A percentile compares a stretch with the other conserved stretches of the same genome.
Conservation (phyloP, 192 early-diverging fungal species). For the Backusella psychrophila region DNA sequence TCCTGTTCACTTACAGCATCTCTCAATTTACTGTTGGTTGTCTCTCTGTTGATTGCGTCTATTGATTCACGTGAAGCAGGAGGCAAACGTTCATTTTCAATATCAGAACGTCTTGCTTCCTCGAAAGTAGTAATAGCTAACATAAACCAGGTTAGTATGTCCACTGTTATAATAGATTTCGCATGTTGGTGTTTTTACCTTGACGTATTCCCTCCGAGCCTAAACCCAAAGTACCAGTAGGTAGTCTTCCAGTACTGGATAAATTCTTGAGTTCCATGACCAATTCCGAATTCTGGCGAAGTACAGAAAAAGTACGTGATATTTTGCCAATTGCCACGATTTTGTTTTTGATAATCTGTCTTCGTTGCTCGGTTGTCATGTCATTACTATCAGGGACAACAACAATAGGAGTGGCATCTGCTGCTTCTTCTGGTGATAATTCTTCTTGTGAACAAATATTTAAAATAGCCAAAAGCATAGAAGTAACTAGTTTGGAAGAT, state of each 20-base stretch:
- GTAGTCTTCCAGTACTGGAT: slow-evolving; percentile 75
- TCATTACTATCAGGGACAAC: slow-evolving; percentile 2
- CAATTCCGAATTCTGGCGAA: slow-evolving; percentile 87
- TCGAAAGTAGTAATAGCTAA: slow-evolving; percentile 88
- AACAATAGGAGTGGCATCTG: not conserved
- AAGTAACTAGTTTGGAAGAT: slow-evolving; percentile 63
- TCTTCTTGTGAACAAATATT: slow-evolving; percentile 96
- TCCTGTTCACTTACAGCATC: slow-evolving; percentile 27
- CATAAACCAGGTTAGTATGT: not conserved
- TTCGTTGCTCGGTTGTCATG: slow-evolving; percentile 57
- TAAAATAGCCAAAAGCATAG: slow-evolving; percentile 92
- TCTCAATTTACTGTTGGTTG: slow-evolving; percentile 9
- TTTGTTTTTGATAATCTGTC: slow-evolving; percentile 76
- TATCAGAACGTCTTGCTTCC: slow-evolving; percentile 85
- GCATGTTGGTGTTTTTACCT: slow-evolving; percentile 40
- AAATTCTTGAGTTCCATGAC: slow-evolving; percentile 91
- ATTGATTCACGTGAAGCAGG: slow-evolving; percentile 58
- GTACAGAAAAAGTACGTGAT: slow-evolving; percentile 81
- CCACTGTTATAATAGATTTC: no score
- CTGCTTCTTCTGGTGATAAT: slow-evolving; percentile 58
- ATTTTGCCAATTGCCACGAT: slow-evolving; percentile 91
- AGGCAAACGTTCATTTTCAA: slow-evolving; percentile 90
- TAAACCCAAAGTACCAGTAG: slow-evolving; percentile 79
- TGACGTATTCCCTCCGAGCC: slow-evolving; percentile 90
- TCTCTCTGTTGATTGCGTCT: slow-evolving; percentile 23